Evolutionary conservation across 2,329 filamentous ascomycete species (phyloP).

Genomic region (Myriosclerotinia scirpicola): DNA sequence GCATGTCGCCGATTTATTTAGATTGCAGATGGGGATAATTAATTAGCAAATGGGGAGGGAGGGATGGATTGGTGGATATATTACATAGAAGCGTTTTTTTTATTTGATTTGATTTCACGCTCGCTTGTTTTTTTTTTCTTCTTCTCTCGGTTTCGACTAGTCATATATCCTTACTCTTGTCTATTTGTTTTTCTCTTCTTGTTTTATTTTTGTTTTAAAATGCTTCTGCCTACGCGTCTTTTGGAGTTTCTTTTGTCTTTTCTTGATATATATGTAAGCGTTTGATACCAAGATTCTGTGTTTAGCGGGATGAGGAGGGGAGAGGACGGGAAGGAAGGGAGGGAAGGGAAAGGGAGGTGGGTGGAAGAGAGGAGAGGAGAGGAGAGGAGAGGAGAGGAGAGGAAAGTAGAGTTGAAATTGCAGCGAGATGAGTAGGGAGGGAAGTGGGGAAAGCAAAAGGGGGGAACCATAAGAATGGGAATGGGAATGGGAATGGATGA

Average conservation of each 20-base stretch:
- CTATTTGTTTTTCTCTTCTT: not conserved
- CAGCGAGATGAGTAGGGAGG: not conserved
- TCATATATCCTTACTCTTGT: not conserved
- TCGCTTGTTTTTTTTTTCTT: not conserved
- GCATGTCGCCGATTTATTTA: not conserved
- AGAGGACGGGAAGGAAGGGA: not conserved
- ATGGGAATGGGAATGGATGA: not conserved
- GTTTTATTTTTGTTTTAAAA: not conserved
- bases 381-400: not conserved
- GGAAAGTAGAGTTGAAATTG: not conserved
- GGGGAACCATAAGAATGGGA: not conserved
- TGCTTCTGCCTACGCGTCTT: not conserved
- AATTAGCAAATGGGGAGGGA: conserved; percentile 5
- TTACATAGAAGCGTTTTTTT: conserved; percentile 19
- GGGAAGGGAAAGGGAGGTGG: not conserved
- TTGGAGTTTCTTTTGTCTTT: not conserved
- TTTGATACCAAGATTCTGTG: conserved; percentile 21
- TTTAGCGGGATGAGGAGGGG: not conserved
- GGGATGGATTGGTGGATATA: conserved; percentile 4
- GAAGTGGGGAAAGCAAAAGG: too few species aligned
- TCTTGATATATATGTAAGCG: not conserved
- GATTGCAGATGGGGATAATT: not conserved
- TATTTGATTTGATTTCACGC: not conserved
- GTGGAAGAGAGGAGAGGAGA: not conserved
- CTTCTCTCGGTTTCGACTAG: not conserved